Evolutionary conservation across 2,329 filamentous ascomycete species (phyloP), one percentile per base, ranked within the genome.

Genomic region (Monosporascus ibericus): DNA sequence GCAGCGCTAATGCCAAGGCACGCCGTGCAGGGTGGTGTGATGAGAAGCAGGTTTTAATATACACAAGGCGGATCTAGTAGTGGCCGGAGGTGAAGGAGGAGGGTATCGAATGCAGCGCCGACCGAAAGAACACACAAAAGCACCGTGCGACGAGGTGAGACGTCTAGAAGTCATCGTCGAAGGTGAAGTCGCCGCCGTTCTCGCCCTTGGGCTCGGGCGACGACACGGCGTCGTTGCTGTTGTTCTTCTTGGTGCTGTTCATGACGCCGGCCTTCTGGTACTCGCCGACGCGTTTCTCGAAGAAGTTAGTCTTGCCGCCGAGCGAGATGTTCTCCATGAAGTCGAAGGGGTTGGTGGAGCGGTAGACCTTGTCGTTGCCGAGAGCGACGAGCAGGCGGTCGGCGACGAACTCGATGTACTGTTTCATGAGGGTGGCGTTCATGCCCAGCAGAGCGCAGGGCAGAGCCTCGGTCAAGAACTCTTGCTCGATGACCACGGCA

Each of bases 291-390:
- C 94, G 90, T 88, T 99, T 99, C 87, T 99, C 94, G 72, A 99
- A 99, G 84, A 99, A 99, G 85, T 99, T 99, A 72, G 94, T 99
- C 88, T 99, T 99, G 75, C 94, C 94, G 49, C 91, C 90, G 11
- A 99, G 83, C 22, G 94, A 97, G 74, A 99, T 99, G 77, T 96
- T 96, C 82, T 99, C 94, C 94, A 99, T 99, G 75, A 99, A 99
- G 81, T 99, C 94, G 72, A 99, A 99, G 70, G 94, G 94, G 78
- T 99, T 99, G 71, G 86, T 83, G 25, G 87, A 79, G 69, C 94
- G 89, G 84, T 95, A 99, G 65, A 88, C 80, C 81, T 96, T 97
- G 65, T 88, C 82, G 74, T 96, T 96, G 67, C 94, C 94, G 47
- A 99, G 88, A 34, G 94, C 86, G 54, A 97, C 79, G 37, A 99